phyloP scores from a whole-genome alignment of 1,284 basidiomycete genomes.

The Ceratobasidium sp. region DNA sequence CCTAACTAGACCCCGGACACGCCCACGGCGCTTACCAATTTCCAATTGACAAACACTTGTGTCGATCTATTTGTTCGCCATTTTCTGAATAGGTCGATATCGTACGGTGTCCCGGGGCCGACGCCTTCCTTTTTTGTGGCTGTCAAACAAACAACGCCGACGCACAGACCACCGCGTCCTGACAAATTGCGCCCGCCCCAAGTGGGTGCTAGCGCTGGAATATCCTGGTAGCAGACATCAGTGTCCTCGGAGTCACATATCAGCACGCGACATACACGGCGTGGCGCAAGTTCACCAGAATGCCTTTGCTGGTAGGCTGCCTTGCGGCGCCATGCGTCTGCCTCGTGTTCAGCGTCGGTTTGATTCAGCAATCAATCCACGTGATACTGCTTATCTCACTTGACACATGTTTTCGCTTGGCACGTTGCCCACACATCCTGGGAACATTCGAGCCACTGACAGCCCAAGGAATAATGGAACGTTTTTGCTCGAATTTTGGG shows the following conservation, averaged over 20 bases:
- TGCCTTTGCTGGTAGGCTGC: slow-evolving; percentile 20
- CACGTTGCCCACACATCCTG: no score
- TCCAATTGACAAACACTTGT: background rate
- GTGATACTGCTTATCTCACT: background rate
- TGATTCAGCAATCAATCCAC: background rate
- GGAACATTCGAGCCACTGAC: background rate
- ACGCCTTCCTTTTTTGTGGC: background rate
- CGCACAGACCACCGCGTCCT: slow-evolving; percentile 15
- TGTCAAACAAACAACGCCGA: slow-evolving; percentile 24
- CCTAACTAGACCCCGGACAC: background rate
- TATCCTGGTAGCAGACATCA: background rate
- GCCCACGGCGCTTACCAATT: slow-evolving; percentile 21
- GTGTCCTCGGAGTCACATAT: slow-evolving; percentile 20
- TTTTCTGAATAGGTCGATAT: no score
- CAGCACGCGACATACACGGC: slow-evolving; percentile 18
- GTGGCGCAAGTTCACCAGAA: background rate
- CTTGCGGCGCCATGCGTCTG: slow-evolving; percentile 20
- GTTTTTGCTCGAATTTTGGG: no score
- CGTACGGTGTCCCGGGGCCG: slow-evolving; percentile 6
- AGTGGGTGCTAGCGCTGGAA: background rate
- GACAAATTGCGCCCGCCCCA: background rate
- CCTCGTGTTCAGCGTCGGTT: slow-evolving; percentile 15
- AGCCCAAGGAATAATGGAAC: background rate
- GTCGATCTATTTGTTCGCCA: slow-evolving; percentile 1
- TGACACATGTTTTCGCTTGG: no score